A percentile compares a stretch with the other conserved stretches of the same genome.
Evolutionary conservation across 805 yeast species (phyloP).

Genomic region (Nakazawaea populi): DNA sequence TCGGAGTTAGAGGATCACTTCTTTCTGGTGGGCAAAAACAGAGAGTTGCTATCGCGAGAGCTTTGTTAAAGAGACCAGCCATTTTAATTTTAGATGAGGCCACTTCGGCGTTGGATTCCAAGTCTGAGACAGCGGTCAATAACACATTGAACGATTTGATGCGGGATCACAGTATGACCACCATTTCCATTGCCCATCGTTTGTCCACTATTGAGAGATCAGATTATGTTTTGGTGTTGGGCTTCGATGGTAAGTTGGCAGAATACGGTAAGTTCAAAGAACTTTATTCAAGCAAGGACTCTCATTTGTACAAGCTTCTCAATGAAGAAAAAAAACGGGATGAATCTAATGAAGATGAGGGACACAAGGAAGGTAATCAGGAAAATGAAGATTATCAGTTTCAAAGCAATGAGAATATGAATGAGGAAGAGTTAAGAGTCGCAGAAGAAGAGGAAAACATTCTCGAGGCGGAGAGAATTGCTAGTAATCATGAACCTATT

Average conservation of each 20-base stretch:
- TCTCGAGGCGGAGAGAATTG: conserved; percentile 2
- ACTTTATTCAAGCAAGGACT: conserved; percentile 36
- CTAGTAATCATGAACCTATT: not conserved
- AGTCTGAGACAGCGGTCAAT: conserved; percentile 81
- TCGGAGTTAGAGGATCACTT: conserved; percentile 32
- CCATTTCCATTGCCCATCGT: conserved; percentile 88
- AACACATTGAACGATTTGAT: conserved; percentile 57
- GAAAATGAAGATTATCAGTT: too few species aligned
- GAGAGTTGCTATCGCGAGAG: conserved; percentile 71
- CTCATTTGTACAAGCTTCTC: conserved; percentile 25
- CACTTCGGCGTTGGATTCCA: conserved; percentile 88
- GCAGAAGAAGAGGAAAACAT: not conserved
- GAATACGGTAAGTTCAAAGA: conserved; percentile 69
- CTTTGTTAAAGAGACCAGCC: conserved; percentile 60
- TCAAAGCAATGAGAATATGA: conserved; percentile 5
- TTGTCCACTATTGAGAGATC: conserved; percentile 82
- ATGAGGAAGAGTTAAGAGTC: not conserved
- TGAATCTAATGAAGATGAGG: conserved; percentile 12
- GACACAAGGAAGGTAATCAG: not conserved
- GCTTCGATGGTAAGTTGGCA: conserved; percentile 68
- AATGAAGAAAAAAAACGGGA: conserved; percentile 20
- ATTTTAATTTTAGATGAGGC: conserved; percentile 82
- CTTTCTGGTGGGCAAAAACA: conserved; percentile 76
- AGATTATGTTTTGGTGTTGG: conserved; percentile 76
- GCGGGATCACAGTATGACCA: conserved; percentile 56